These are phyloP conservation scores for Massarina eburnea DNA, from an alignment of 2,329 filamentous ascomycete species.

Conservation along the genomic window DNA sequence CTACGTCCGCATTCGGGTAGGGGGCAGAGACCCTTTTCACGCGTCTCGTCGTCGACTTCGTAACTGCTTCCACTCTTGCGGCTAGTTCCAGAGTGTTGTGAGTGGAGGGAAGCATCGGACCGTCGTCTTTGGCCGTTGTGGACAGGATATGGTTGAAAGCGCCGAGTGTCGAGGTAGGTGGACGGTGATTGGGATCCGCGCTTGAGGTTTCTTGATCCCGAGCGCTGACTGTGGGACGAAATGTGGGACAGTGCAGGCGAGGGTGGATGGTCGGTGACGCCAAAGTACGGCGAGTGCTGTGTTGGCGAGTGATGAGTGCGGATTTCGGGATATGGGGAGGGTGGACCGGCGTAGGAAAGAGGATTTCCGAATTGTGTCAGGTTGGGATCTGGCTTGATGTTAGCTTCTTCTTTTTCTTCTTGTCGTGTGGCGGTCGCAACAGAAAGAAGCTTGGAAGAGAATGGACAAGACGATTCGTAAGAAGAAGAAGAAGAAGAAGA, in stretches of 20 bases:
- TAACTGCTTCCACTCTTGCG: constrained; percentile 48
- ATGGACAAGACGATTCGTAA: constrained; percentile 20
- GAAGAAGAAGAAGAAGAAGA: constrained; percentile 39
- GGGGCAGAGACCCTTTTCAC: constrained; percentile 74
- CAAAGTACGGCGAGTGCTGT: constrained; percentile 47
- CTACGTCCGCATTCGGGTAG: constrained; percentile 80
- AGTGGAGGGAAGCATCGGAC: constrained; percentile 72
- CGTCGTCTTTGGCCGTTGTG: constrained; percentile 58
- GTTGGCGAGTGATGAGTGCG: constrained; percentile 43
- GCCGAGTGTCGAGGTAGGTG: constrained; percentile 57
- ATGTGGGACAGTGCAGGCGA: constrained; percentile 66
- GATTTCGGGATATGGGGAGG: constrained; percentile 47
- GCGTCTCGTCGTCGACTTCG: constrained; percentile 48
- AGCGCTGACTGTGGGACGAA: constrained; percentile 47
- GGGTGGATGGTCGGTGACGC: constrained; percentile 51
- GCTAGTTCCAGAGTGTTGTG: constrained; percentile 62
- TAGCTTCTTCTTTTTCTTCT: constrained; percentile 13
- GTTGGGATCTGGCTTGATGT: constrained; percentile 53
- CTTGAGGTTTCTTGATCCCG: constrained; percentile 48
- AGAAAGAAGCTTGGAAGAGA: constrained; percentile 25
- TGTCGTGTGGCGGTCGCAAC: not conserved
- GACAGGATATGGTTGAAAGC: constrained; percentile 57
- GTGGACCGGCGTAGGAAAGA: constrained; percentile 37
- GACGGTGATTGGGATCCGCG: constrained; percentile 64
- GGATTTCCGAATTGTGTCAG: constrained; percentile 55